Conservation (phyloP, 1,284 basidiomycete species). For the Heliocybe sulcata region DNA sequence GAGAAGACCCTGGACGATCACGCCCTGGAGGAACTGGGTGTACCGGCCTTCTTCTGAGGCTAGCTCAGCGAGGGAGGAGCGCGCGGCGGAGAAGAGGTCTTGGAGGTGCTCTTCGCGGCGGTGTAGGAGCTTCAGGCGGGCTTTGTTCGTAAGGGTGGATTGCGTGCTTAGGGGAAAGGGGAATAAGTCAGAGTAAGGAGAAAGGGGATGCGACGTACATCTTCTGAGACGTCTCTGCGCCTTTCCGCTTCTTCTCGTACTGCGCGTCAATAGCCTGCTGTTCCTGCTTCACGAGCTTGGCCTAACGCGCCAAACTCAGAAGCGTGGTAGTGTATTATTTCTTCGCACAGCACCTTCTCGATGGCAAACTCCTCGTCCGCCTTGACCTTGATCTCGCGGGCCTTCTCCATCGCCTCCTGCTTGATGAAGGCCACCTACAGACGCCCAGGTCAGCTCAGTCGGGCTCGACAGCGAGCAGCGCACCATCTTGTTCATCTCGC, state of each 20-base stretch:
- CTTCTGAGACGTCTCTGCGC: constrained; percentile 88
- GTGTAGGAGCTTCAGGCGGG: constrained; percentile 87
- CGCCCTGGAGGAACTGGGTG: constrained; percentile 69
- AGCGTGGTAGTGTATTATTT: not conserved
- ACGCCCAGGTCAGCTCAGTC: constrained; percentile 4
- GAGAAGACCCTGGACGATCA: constrained; percentile 75
- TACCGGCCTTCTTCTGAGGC: constrained; percentile 71
- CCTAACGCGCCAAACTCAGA: constrained; percentile 38
- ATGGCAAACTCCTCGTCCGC: constrained; percentile 97
- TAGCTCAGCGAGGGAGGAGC: constrained; percentile 56
- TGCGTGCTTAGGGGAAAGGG: constrained; percentile 58
- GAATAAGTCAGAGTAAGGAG: not conserved
- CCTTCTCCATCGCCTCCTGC: constrained; percentile 94
- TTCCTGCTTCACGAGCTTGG: constrained; percentile 93
- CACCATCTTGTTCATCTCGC: constrained; percentile 99
- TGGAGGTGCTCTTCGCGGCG: constrained; percentile 91
- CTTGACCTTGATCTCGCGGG: constrained; percentile 93
- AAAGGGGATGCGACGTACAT: constrained; percentile 55
- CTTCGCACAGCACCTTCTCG: constrained; percentile 67
- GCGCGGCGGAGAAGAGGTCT: constrained; percentile 78
- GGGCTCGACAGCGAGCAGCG: constrained; percentile 13
- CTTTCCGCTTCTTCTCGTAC: constrained; percentile 92
- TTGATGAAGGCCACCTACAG: constrained; percentile 90
- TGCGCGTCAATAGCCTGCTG: constrained; percentile 87
- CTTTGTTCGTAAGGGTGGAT: constrained; percentile 95